Base-by-base conservation (phyloP, 768 basidiomycete genomes). In the Rhizopogon rudus region DNA sequence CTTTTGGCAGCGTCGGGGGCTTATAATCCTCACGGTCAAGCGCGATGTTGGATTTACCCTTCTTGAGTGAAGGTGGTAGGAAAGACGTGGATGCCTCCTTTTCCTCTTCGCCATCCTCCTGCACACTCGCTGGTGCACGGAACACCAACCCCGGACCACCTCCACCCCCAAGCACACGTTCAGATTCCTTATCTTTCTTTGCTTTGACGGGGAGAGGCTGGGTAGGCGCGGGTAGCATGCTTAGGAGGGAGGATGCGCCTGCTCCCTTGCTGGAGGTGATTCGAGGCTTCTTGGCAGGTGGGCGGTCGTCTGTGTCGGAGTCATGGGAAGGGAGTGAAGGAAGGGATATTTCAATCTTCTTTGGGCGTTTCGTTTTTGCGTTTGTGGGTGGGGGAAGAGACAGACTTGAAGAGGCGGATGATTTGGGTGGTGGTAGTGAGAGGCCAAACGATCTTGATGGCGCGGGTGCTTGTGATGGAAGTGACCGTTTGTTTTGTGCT, bases 161-260 rank as follows among this genome's bases (percentile, higher is more conserved):
- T 2, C 87, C 85, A 14, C 79, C 81, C 2, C 89, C 89, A 5
- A 91, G 75, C 13, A 88, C 78, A 31, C 84, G 76, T 58, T 81
- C 77, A 5, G 77, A 68, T 25, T 66, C 59, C 45, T 68, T 68
- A 5, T 77, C 68, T 29, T 68, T 61, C 52, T 68, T 70, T 57
- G 58, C 51, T 25, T 67, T 63, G n/a, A 76, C 65, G 9, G 81
- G 75, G 6, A 22, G 70, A 64, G 53, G 75, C 72, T 65, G 79
- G 69, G 85, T 89, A 5, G 90, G 90, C 0, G 83, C 80, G 35
- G 90, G 90, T 10, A 92, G 75, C 84, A 91, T 89, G 8, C 79
- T 78, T 33, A 91, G 63, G 46, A 92, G 65, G 2, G 82, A 80
- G 0, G 89, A 91, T 12, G 66, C 65, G 9, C 88, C 88, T 28